Conservation (phyloP, 176 grass and related monocot species). For the Zoysia japonica region DNA sequence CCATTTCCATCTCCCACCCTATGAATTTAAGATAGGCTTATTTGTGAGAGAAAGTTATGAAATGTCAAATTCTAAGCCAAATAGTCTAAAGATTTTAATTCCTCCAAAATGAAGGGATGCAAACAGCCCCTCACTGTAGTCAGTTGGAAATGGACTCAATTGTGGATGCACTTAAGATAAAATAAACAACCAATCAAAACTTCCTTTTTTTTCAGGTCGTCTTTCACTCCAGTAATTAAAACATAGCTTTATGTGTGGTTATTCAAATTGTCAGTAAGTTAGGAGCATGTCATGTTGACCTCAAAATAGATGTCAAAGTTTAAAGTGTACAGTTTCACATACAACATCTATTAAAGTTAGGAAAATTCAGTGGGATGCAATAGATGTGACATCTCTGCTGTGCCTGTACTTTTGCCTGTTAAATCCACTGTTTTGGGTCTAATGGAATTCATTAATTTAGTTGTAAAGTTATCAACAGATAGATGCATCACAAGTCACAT, state of each 20-base stretch:
- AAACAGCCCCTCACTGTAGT: not conserved
- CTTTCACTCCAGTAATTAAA: not conserved
- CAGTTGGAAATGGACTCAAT: not conserved
- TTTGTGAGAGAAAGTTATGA: no score
- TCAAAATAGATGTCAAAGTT: slow-evolving; percentile 2
- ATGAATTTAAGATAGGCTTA: no score
- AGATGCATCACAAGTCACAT: slow-evolving; percentile 1
- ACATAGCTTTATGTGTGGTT: slow-evolving; percentile 9
- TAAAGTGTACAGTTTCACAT: not conserved
- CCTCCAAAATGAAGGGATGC: no score
- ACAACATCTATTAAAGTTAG: not conserved
- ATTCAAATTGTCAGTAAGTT: slow-evolving; percentile 13
- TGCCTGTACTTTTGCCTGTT: not conserved
- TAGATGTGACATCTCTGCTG: not conserved
- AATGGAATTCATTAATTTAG: not conserved
- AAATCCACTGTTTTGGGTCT: not conserved
- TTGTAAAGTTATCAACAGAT: not conserved
- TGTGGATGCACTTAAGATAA: not conserved
- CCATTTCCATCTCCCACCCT: no score
- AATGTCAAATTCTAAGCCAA: no score
- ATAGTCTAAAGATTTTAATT: no score
- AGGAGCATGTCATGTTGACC: slow-evolving; percentile 2
- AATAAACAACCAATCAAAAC: not conserved
- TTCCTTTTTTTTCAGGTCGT: not conserved
- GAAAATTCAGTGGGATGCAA: not conserved